Evolutionary conservation across 257 asterid genomes (phyloP), one percentile per base, ranked within the genome.

Genomic region (Orobanche coerulescens): DNA sequence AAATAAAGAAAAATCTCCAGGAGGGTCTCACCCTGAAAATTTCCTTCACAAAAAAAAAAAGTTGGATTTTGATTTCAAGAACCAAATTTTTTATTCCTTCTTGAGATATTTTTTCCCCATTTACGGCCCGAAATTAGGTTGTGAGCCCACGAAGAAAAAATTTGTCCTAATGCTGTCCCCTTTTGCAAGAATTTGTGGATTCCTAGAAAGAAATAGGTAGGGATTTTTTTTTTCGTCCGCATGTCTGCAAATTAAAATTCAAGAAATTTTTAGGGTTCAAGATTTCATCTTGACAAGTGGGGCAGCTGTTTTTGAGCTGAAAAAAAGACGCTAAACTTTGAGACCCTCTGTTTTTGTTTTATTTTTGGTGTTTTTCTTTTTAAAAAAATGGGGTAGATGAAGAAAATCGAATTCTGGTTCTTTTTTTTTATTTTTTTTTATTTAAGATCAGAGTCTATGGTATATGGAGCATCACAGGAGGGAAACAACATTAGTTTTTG

Each of bases 401-500:
- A 16, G 53, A 20, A 47, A 19, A 19, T 1, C 73, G 73, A 75
- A 58, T 44, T 70, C 66, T 62, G 51, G 62, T 68, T n/a, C n/a
- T n/a, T n/a, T n/a, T n/a, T n/a, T n/a, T n/a, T n/a, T n/a, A n/a
- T n/a, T n/a, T n/a, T n/a, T n/a, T n/a, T 69, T 30, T 78, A 2
- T 61, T 60, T 67, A 65, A 61, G 73, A 39, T 70, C 19, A 49
- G 61, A 54, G 64, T 61, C 26, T 66, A 67, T 61, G 64, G 51
- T 76, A 69, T 70, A 77, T 76, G 81, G 81, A 76, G 82, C 75
- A 67, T 74, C 78, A 62, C 70, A 76, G 77, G 70, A 56, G 69
- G 75, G 73, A 58, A 5, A 47, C 31, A 55, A 25, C 62, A 58
- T 75, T 69, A 54, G 43, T 34, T 58, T 55, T 62, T 74, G 79